These are phyloP conservation scores for Xylaria sp. DNA, from an alignment of 2,329 filamentous ascomycete genomes.

Conservation along the genomic window DNA sequence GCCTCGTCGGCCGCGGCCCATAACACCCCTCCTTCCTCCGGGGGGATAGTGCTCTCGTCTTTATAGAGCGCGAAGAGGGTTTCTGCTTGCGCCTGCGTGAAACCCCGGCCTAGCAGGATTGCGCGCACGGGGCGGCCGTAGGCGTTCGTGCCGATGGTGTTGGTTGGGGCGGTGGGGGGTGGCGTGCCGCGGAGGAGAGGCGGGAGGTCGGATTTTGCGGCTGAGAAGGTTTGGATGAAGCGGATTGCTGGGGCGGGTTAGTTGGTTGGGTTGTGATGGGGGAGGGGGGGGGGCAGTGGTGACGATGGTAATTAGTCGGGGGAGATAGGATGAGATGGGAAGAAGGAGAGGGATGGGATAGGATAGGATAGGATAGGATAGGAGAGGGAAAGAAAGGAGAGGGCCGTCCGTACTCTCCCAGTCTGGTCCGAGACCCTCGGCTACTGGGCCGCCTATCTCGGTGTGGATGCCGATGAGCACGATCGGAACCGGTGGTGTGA, in stretches of 20 bases:
- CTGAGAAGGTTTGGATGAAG: conserved; percentile 34
- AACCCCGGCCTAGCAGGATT: conserved; percentile 37
- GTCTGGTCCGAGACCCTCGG: conserved; percentile 34
- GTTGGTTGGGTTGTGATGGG: not conserved
- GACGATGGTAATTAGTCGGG: too few relatives aligned
- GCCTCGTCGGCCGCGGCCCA: conserved; percentile 32
- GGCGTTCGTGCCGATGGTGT: conserved; percentile 32
- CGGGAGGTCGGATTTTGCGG: conserved; percentile 33
- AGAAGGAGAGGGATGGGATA: not conserved
- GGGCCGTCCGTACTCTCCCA: conserved; percentile 31
- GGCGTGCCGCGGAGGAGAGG: conserved; percentile 26
- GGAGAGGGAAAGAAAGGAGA: not conserved
- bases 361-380: not conserved
- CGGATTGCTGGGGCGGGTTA: conserved; percentile 32
- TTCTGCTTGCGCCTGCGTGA: conserved; percentile 35
- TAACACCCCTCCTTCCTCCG: not conserved
- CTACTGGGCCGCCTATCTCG: conserved; percentile 33
- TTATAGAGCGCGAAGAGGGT: conserved; percentile 10
- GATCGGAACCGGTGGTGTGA: conserved; percentile 31
- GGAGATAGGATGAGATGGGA: not conserved
- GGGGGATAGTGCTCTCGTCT: not conserved
- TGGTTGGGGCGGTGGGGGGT: conserved; percentile 27
- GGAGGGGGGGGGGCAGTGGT: not conserved
- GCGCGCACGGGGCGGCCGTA: conserved; percentile 24
- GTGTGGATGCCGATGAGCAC: conserved; percentile 37